Conservation (phyloP, 306 rosid genomes). For the Lathyrus oleraceus region DNA sequence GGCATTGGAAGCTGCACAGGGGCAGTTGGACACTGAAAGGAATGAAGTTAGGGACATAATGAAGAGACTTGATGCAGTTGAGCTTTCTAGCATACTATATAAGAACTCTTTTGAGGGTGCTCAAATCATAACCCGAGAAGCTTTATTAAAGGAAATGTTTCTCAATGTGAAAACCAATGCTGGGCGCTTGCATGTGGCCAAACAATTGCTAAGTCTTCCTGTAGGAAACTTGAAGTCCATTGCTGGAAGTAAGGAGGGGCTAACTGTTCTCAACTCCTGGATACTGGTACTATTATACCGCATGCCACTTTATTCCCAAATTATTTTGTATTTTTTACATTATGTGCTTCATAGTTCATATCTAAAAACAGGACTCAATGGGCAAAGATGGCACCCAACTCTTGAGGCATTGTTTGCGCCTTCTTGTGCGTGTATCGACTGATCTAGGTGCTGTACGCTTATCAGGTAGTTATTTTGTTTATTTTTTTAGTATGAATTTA, state of each 20-base stretch:
- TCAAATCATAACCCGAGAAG: constrained; percentile 58
- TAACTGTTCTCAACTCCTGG: constrained; percentile 86
- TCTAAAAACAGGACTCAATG: constrained; percentile 79
- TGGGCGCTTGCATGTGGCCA: constrained; percentile 88
- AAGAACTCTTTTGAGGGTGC: constrained; percentile 71
- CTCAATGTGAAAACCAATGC: constrained; percentile 73
- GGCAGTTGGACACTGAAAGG: constrained; percentile 82
- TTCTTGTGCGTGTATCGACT: constrained; percentile 92
- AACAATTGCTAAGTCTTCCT: constrained; percentile 77
- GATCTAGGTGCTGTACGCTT: constrained; percentile 88
- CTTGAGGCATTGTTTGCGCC: constrained; percentile 97
- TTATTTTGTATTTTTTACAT: constrained; percentile 26
- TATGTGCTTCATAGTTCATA: constrained; percentile 32
- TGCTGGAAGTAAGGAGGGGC: constrained; percentile 96
- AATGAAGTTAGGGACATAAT: constrained; percentile 95
- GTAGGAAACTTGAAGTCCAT: constrained; percentile 80
- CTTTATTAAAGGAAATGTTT: constrained; percentile 82
- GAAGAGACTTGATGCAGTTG: constrained; percentile 79
- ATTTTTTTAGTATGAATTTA: neutral
- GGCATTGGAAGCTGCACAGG: constrained; percentile 80
- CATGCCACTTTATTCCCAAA: constrained; percentile 23
- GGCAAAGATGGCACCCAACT: constrained; percentile 99
- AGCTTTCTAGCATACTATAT: constrained; percentile 67
- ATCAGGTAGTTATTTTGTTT: constrained; percentile 66
- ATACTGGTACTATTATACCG: constrained; percentile 67